Conservation (phyloP, 2,329 filamentous ascomycete genomes). For the Rutstroemia sp. region DNA sequence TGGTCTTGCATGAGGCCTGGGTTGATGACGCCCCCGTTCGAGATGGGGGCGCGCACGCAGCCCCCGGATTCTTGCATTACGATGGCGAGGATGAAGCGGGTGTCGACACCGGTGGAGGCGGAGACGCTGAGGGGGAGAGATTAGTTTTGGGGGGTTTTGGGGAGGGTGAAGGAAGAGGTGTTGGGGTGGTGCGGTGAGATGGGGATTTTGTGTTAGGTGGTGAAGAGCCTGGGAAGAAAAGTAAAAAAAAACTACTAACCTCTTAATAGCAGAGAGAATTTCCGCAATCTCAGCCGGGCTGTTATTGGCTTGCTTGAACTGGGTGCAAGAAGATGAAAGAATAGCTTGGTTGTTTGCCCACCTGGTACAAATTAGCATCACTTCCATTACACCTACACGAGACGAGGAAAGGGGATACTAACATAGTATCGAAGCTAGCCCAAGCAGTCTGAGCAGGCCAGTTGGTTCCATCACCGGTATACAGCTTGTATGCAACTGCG, state of each 20-base stretch:
- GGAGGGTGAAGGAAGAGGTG: too few species aligned
- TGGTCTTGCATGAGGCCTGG: constrained; percentile 26
- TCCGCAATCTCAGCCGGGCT: not conserved
- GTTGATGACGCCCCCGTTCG: constrained; percentile 8
- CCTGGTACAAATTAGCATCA: not conserved
- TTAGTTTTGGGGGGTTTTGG: too few species aligned
- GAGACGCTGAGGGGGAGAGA: not conserved
- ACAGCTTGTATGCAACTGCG: not conserved
- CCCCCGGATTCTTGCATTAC: constrained; percentile 31
- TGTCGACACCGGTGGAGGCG: not conserved
- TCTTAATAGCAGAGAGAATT: not conserved
- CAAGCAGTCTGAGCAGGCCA: not conserved
- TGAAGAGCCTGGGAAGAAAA: too few species aligned
- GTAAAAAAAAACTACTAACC: too few species aligned
- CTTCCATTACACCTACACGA: too few species aligned
- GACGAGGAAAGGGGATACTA: not conserved
- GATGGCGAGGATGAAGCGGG: constrained; percentile 29
- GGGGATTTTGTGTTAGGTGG: too few species aligned
- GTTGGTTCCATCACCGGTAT: not conserved
- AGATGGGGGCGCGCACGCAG: constrained; percentile 16
- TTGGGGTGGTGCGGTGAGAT: too few species aligned
- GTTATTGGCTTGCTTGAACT: constrained; percentile 2
- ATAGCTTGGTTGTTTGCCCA: constrained; percentile 5
- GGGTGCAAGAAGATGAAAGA: not conserved
- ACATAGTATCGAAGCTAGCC: constrained; percentile 4